Evolutionary conservation across 306 rosid species (phyloP), one percentile per base, ranked within the genome.

Genomic region (Quercus gilva): DNA sequence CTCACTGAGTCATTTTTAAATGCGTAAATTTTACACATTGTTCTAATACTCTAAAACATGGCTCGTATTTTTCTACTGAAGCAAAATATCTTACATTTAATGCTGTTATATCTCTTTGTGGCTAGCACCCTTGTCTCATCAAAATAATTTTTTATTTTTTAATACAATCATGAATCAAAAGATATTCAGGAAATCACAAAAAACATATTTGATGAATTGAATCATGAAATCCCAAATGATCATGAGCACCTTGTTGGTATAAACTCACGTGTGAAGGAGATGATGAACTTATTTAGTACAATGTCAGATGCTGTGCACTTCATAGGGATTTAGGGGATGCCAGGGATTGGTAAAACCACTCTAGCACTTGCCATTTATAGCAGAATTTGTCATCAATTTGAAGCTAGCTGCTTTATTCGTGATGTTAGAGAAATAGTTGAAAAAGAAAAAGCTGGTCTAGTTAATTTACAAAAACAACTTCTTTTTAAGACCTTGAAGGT

Each of bases 311-410:
- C 70, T 69, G 77, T 81, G 51, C 51, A 20, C 7, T 76, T 75
- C 45, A 2, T 76, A 26, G 84, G 84, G 5, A 81, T 81, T 58
- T 76, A 81, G 77, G 84, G 84, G 18, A 75, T 75, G 78, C 57
- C 70, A 0, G 71, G 78, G 9, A 18, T 60, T 21, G 78, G 78
- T 1, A 81, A 81, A 56, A 61, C 73, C 53, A 52, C 74, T 77
- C 68, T 43, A 4, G 74, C 80, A 1, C 25, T 10, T 23, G 67
- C 9, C 15, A n/a, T 77, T 49, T 77, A 65, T 25, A 0, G 49
- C 12, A 77, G 4, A 52, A 53, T 77, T 25, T 12, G 28, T 17
- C 5, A 2, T 31, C 57, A 69, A 9, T 78, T 78, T 37, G 69
- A 63, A 12, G 23, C 55, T 35, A 68, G 68, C 14, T 53, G 80